Base-by-base conservation (phyloP, 1,139 yeast genomes). In the Williopsis jadinii region DNA sequence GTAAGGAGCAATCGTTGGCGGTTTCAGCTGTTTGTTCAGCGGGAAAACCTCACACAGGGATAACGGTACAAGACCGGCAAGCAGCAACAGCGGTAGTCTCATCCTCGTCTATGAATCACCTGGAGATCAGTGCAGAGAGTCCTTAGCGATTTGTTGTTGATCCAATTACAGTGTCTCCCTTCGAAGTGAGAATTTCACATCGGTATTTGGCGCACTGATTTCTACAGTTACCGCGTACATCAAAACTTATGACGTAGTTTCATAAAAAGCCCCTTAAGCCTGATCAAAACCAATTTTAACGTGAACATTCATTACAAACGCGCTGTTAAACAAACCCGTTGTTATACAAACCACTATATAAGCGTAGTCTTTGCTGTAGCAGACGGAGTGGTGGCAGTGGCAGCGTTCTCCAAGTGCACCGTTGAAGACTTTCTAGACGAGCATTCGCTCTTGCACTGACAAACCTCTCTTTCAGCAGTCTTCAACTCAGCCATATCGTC, bases 1-100 rank as follows among this genome's bases (percentile, higher is more conserved):
- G 38, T 42, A 34, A 68, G 67, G 15, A 9, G 40, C 12, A 10
- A 41, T 36, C 13, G 40, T 41, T 2, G 50, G 44, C 10, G 47
- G 43, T 13, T 46, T 44, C 12, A 41, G 38, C 41, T 38, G 39
- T 5, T 39, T 5, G 38, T 40, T 44, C 5, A 46, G 39, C 11
- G 50, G 50, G 41, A 46, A 46, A 10, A 42, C 44, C 32, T 46
- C 49, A 2, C 41, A 45, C 3, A 13, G 9, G 28, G 38, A 39
- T 28, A 39, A 2, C 9, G 41, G 24, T 6, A 19, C 24, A 19
- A 19, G 9, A 11, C 11, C 14, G 11, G 19, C 19, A 4, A 19
- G 9, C 14, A 34, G 3, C 8, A 33, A 12, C 28, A 33, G 4
- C 5, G 35, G 26, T 11, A 33, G 12, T 24, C 28, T 34, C 31